Percentiles rank a stretch among this genome's conserved stretches.
phyloP scores from a whole-genome alignment of 768 basidiomycete species.

The Hydnomerulius pinastri region DNA sequence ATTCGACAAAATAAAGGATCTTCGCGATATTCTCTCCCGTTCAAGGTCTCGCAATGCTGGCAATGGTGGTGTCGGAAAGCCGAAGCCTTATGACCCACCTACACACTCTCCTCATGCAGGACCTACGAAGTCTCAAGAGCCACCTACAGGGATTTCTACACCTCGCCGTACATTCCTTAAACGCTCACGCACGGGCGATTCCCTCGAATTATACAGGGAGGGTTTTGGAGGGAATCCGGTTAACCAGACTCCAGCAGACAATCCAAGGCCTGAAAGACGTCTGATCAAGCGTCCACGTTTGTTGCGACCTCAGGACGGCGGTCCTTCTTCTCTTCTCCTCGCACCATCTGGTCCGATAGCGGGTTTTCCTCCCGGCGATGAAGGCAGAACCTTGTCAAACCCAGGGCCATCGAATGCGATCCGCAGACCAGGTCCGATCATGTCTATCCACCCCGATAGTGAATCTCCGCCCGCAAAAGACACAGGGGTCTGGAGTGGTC shows the following conservation, averaged over 20 bases:
- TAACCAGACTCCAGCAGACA: background rate
- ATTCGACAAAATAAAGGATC: background rate
- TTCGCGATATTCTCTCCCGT: background rate
- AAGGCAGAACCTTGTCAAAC: slow-evolving; percentile 1
- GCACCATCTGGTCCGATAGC: slow-evolving; percentile 11
- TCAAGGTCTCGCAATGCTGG: background rate
- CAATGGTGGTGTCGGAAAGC: no score
- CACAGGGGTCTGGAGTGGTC: no score
- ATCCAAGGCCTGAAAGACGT: background rate
- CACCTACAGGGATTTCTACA: background rate
- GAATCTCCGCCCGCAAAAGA: background rate
- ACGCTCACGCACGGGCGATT: slow-evolving; percentile 16
- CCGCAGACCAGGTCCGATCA: slow-evolving; percentile 2
- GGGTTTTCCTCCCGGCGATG: background rate
- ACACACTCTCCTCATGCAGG: no score
- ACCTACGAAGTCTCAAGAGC: background rate
- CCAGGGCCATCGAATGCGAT: background rate
- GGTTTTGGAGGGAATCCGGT: background rate
- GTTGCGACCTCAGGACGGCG: slow-evolving; percentile 4
- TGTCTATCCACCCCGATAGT: background rate
- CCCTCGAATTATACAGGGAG: background rate
- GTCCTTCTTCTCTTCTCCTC: slow-evolving; percentile 26
- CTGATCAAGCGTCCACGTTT: slow-evolving; percentile 12
- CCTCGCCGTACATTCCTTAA: slow-evolving; percentile 5
- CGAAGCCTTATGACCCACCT: background rate